Conservation (phyloP, 2,329 filamentous ascomycete genomes). For the Xylaria sp. region DNA sequence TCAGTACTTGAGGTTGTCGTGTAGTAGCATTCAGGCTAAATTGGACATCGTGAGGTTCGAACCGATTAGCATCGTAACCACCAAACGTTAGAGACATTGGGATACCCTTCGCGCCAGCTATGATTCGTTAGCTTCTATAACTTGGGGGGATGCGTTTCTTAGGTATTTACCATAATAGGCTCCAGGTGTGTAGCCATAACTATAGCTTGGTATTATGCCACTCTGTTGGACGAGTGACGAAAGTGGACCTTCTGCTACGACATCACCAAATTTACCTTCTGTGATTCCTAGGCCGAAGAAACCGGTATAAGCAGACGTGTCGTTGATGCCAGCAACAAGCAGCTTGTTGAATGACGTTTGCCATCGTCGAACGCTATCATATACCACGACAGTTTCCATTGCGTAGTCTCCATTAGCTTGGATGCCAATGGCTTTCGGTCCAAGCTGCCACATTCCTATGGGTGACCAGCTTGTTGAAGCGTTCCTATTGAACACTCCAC, state of each 20-base stretch:
- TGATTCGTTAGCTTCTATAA: conserved; percentile 46
- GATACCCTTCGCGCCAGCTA: conserved; percentile 54
- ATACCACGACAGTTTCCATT: conserved; percentile 59
- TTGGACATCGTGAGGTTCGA: conserved; percentile 67
- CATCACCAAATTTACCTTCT: conserved; percentile 62
- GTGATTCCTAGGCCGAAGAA: conserved; percentile 67
- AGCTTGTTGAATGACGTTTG: conserved; percentile 57
- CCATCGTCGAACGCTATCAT: conserved; percentile 53
- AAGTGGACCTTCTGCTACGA: conserved; percentile 63
- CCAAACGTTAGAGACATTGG: conserved; percentile 73
- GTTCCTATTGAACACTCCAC: conserved; percentile 65
- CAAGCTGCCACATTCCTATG: conserved; percentile 70
- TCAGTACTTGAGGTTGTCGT: conserved; percentile 67
- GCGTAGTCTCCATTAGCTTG: conserved; percentile 74
- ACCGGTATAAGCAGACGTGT: conserved; percentile 66
- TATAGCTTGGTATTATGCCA: conserved; percentile 74
- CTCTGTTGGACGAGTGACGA: conserved; percentile 68
- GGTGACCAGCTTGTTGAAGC: conserved; percentile 68
- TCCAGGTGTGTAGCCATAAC: conserved; percentile 80
- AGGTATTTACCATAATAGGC: conserved; percentile 73
- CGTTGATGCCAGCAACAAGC: conserved; percentile 64
- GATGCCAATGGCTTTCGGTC: conserved; percentile 67
- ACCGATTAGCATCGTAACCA: conserved; percentile 73
- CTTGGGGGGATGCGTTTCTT: not conserved
- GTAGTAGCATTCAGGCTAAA: conserved; percentile 68